These are phyloP conservation scores for Pichia sp. DNA, from an alignment of 1,139 yeast species.

Conservation along the genomic window DNA sequence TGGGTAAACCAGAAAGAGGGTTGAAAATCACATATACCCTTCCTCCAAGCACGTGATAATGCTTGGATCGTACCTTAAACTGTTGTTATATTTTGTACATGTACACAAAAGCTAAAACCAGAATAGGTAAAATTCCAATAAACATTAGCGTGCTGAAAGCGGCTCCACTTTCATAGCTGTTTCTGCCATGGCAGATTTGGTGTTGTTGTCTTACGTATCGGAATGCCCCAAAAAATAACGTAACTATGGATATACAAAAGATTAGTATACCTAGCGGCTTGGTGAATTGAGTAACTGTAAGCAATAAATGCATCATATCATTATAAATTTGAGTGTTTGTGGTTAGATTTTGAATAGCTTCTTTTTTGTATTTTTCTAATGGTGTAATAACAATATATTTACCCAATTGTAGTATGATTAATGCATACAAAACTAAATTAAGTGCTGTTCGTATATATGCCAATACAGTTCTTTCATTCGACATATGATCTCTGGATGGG, in stretches of 20 bases:
- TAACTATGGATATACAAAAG: constrained; percentile 1
- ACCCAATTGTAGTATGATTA: constrained; percentile 44
- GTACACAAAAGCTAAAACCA: constrained; percentile 4
- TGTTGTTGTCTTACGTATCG: constrained; percentile 5
- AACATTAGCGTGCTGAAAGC: neutral
- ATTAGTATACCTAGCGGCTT: constrained; percentile 3
- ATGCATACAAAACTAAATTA: constrained; percentile 45
- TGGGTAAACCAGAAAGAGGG: constrained; percentile 1
- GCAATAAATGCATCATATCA: neutral
- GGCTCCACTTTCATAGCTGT: constrained; percentile 12
- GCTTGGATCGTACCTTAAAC: neutral
- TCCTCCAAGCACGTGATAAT: constrained; percentile 8
- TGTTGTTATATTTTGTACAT: neutral
- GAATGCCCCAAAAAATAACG: constrained; percentile 2
- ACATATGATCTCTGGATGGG: constrained; percentile 35
- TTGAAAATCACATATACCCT: constrained; percentile 6
- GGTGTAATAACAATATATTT: constrained; percentile 29
- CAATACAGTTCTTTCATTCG: constrained; percentile 70
- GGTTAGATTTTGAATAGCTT: neutral
- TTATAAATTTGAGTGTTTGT: neutral
- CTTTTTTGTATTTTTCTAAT: constrained; percentile 1
- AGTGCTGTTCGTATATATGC: constrained; percentile 69
- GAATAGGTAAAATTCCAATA: neutral
- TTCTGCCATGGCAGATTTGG: neutral
- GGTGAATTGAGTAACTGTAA: constrained; percentile 2